Conservation (phyloP, 2,329 filamentous ascomycete genomes). For the Penicillium frequentans region DNA sequence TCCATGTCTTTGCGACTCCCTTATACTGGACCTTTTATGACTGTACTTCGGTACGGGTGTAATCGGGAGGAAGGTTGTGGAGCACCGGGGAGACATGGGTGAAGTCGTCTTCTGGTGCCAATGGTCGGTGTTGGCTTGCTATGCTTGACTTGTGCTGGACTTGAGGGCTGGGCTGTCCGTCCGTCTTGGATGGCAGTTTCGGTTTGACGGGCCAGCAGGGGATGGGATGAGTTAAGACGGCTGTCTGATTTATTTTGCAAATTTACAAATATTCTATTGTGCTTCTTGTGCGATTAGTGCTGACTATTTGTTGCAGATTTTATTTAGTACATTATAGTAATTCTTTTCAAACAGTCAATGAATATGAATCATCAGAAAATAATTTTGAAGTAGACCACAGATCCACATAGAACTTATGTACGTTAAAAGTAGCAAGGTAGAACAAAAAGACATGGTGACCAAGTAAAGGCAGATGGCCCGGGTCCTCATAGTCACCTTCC, state of each 20-base stretch:
- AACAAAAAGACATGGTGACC: neutral
- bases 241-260: slow-evolving; percentile 34
- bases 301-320: slow-evolving; percentile 13
- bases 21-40: slow-evolving; percentile 43
- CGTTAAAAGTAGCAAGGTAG: neutral
- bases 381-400: slow-evolving; percentile 4
- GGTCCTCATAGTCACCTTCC: neutral
- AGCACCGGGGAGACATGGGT: slow-evolving; percentile 28
- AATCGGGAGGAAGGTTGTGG: slow-evolving; percentile 47
- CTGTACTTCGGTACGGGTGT: slow-evolving; percentile 11
- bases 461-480: neutral
- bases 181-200: slow-evolving; percentile 39
- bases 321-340: neutral
- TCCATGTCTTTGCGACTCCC: slow-evolving; percentile 37
- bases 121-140: slow-evolving; percentile 19
- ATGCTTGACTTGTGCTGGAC: slow-evolving; percentile 39
- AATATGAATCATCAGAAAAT: neutral
- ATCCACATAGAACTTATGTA: slow-evolving; percentile 13
- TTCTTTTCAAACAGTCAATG: neutral
- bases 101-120: slow-evolving; percentile 24
- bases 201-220: slow-evolving; percentile 34
- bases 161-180: slow-evolving; percentile 27
- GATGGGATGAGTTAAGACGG: slow-evolving; percentile 46
- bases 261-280: neutral
- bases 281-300: slow-evolving; percentile 9